Evolutionary conservation across 495 filamentous ascomycete species (phyloP), one percentile per base, ranked within the genome.

Genomic region (Lasiosphaeria miniovina): DNA sequence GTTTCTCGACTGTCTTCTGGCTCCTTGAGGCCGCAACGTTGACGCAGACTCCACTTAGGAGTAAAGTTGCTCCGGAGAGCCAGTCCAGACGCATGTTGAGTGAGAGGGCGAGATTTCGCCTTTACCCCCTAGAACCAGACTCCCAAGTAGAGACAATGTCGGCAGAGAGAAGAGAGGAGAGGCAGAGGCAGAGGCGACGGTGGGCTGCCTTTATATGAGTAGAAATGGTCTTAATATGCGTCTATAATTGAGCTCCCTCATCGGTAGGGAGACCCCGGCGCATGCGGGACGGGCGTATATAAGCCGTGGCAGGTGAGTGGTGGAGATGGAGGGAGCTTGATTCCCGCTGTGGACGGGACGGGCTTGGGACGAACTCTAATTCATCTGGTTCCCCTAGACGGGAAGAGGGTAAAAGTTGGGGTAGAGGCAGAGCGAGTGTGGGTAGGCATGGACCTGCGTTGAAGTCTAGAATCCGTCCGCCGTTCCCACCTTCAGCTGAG

Each of bases 281-380:
- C 10, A 15, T 32, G 34, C 33, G 50, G 34, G 34, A 52, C 33
- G 34, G 31, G 33, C 15, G 7, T 46, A 14, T 8, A 41, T 46
- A 46, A 52, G 6, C 14, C 11, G 50, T 34, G 14, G 33, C 36
- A 12, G 50, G 50, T 52, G 31, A 34, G 33, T n/a, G 50, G 52
- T 33, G n/a, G 36, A 34, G 15, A 7, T 35, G 40, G 41, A 36
- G 12, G 4, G 5, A 56, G 33, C 50, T 52, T 10, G 33, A 9
- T 38, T 34, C 12, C 50, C 50, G 32, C 33, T 11, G 14, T 34
- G 31, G 11, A 15, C 11, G 33, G 11, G 24, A 24, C 54, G 15
- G 54, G 41, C 15, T 56, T 34, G 41, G 54, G 54, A 56, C 38
- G 40, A 56, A 56, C 54, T 56, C 15, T 56, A 49, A 31, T 56